These are phyloP conservation scores for Dissophora ornata DNA, from an alignment of 192 early-diverging fungal genomes.

Conservation along the genomic window DNA sequence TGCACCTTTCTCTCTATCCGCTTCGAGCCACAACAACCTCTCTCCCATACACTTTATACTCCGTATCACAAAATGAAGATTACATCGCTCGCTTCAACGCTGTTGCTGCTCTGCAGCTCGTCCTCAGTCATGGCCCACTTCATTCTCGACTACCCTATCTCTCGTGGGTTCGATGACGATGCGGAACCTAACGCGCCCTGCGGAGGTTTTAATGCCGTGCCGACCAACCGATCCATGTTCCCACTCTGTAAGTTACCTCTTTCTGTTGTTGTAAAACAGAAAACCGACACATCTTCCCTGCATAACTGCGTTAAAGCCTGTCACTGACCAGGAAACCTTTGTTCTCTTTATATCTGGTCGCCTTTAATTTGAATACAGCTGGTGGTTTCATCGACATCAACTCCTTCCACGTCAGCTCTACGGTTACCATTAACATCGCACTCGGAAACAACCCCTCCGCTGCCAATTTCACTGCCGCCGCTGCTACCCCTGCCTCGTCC, in stretches of 20 bases:
- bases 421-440: slow-evolving; percentile 46
- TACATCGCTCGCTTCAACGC: slow-evolving; percentile 13
- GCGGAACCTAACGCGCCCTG: slow-evolving; percentile 59
- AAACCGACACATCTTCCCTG: too few relatives aligned
- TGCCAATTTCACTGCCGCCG: slow-evolving; percentile 42
- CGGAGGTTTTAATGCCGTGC: slow-evolving; percentile 54
- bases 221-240: slow-evolving; percentile 43
- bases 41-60: too few relatives aligned
- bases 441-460: slow-evolving; percentile 50
- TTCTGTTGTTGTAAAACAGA: too few relatives aligned
- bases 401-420: slow-evolving; percentile 48
- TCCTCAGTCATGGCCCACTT: slow-evolving; percentile 53
- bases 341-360: too few relatives aligned
- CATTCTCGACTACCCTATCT: slow-evolving; percentile 51
- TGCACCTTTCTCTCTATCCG: too few relatives aligned
- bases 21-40: too few relatives aligned
- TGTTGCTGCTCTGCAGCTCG: slow-evolving; percentile 14
- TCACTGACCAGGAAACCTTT: too few relatives aligned
- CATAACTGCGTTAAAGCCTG: too few relatives aligned
- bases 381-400: slow-evolving; percentile 54
- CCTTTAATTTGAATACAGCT: too few relatives aligned
- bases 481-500: background rate
- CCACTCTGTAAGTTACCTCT: slow-evolving; percentile 39
- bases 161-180: slow-evolving; percentile 54
- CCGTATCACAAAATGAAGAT: slow-evolving; percentile 25